phyloP scores from a whole-genome alignment of 768 basidiomycete species.

The Hygrocybe punicea region DNA sequence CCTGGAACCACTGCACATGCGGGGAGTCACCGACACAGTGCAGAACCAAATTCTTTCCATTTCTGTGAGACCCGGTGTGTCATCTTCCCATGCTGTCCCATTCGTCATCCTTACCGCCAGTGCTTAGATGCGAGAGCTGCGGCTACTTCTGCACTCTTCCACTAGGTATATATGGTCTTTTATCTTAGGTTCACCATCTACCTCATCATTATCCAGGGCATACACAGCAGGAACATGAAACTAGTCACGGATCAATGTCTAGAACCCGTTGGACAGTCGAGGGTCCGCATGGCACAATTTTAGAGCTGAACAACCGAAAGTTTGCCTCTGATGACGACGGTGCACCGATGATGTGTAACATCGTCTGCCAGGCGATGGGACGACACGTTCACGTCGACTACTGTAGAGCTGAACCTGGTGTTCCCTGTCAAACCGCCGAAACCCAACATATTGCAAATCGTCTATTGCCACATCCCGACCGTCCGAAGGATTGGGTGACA shows the following conservation, averaged over 20 bases:
- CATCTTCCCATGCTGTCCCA: not conserved
- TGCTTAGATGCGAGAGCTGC: slow-evolving; percentile 49
- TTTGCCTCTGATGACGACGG: slow-evolving; percentile 55
- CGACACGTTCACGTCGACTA: slow-evolving; percentile 57
- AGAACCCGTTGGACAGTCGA: slow-evolving; percentile 55
- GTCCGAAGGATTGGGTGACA: slow-evolving; percentile 51
- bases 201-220: slow-evolving; percentile 42
- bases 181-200: not conserved
- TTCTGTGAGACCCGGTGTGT: slow-evolving; percentile 50
- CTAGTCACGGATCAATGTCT: slow-evolving; percentile 62
- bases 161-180: slow-evolving; percentile 36
- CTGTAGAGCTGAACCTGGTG: slow-evolving; percentile 42
- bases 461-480: slow-evolving; percentile 46
- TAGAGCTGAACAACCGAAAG: slow-evolving; percentile 55
- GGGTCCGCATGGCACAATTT: slow-evolving; percentile 43
- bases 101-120: not conserved
- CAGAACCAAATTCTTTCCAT: slow-evolving; percentile 46
- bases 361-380: slow-evolving; percentile 53
- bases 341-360: slow-evolving; percentile 61
- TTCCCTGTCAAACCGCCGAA: slow-evolving; percentile 42
- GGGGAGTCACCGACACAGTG: slow-evolving; percentile 49
- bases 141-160: slow-evolving; percentile 59
- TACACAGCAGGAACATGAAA: slow-evolving; percentile 58
- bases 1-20: slow-evolving; percentile 41
- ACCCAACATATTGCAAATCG: slow-evolving; percentile 44